These are phyloP conservation scores for Daldinia bambusicola DNA, from an alignment of 495 filamentous ascomycete genomes.

Conservation along the genomic window DNA sequence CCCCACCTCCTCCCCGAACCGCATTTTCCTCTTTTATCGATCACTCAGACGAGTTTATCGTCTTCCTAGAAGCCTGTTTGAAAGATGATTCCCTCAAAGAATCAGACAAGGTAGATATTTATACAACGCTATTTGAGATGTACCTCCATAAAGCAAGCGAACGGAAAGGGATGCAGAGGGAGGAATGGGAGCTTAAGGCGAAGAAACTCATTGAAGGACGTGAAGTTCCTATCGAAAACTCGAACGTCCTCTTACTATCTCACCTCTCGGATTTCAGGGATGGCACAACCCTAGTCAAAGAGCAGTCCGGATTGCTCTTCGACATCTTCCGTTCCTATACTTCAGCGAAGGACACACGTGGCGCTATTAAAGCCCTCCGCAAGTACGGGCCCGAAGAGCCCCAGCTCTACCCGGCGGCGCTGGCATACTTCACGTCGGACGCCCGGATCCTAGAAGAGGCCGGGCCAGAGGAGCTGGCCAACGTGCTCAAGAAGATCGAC, in stretches of 20 bases:
- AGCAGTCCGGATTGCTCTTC: conserved; percentile 89
- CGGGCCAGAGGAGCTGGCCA: conserved; percentile 81
- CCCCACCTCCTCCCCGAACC: conserved; percentile 80
- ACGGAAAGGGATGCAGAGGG: conserved; percentile 70
- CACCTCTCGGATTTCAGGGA: conserved; percentile 90
- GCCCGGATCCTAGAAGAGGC: conserved; percentile 84
- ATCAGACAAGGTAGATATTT: conserved; percentile 81
- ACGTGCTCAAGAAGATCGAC: conserved; percentile 86
- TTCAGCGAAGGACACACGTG: conserved; percentile 87
- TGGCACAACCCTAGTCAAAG: conserved; percentile 90
- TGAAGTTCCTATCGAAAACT: conserved; percentile 87
- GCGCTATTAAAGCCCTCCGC: conserved; percentile 85
- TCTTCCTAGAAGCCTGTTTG: conserved; percentile 87
- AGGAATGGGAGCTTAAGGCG: conserved; percentile 89
- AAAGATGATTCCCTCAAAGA: conserved; percentile 72
- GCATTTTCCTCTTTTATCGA: conserved; percentile 98
- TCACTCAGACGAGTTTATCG: conserved; percentile 87
- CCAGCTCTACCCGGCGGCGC: conserved; percentile 89
- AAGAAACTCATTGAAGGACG: conserved; percentile 80
- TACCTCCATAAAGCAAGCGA: conserved; percentile 87
- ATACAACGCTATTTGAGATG: conserved; percentile 97
- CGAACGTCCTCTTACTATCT: conserved; percentile 91
- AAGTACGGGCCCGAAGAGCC: conserved; percentile 95
- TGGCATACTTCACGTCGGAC: conserved; percentile 92
- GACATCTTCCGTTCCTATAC: conserved; percentile 99